Conservation (phyloP, 805 yeast species). For the Lipomyces oligophaga region DNA sequence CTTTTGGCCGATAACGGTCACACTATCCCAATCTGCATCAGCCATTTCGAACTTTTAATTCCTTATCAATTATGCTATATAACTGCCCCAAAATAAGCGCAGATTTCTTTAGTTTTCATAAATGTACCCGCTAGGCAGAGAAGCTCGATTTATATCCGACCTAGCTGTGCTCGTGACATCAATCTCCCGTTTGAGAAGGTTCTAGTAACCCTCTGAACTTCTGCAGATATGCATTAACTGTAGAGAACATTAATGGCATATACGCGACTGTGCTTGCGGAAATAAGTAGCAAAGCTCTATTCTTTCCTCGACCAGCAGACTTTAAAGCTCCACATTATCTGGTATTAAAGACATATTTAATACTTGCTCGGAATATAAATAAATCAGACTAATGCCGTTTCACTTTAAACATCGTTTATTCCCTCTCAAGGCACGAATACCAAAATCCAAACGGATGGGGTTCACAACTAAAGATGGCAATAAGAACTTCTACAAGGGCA, state of each 20-base stretch:
- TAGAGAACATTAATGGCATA: no score
- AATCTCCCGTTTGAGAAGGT: background rate
- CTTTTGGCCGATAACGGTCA: conserved; percentile 81
- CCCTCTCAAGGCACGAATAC: conserved; percentile 1
- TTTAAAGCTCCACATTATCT: no score
- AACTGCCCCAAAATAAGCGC: background rate
- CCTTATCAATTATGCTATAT: background rate
- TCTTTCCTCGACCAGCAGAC: no score
- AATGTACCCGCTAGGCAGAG: background rate
- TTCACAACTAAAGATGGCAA: conserved; percentile 92
- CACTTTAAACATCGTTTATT: conserved; percentile 18
- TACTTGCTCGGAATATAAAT: no score
- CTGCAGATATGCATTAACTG: no score
- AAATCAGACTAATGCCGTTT: conserved; percentile 7
- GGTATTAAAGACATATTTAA: no score
- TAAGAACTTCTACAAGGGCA: conserved; percentile 92
- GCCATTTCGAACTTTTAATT: conserved; percentile 3
- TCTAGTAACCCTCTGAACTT: no score
- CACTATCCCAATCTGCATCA: conserved; percentile 78
- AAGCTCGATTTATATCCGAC: no score
- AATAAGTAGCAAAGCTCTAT: no score
- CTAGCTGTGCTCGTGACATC: no score
- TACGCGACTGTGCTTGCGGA: no score
- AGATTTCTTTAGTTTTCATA: no score
- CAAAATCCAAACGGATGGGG: conserved; percentile 43